phyloP scores from a whole-genome alignment of 1,139 yeast species.

The Pneumocystis sp. region DNA sequence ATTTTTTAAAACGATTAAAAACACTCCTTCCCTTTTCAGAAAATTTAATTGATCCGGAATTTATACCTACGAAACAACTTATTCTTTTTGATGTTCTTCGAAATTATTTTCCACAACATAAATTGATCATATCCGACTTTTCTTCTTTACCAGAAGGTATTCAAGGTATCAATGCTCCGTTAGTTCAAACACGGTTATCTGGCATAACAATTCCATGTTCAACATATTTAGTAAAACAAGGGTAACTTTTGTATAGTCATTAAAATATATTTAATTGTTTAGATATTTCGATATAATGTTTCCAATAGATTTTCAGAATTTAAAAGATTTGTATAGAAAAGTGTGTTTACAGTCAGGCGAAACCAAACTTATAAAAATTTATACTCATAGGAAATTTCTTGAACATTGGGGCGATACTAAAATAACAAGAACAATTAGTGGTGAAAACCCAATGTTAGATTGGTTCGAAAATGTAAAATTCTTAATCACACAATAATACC shows the following conservation, averaged over 20 bases:
- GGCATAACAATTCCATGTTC: conserved; percentile 54
- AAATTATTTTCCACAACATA: conserved; percentile 60
- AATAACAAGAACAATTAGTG: conserved; percentile 53
- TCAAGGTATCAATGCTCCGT: conserved; percentile 60
- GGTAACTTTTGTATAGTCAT: conserved; percentile 21
- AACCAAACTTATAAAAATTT: conserved; percentile 24
- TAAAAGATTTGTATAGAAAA: conserved; percentile 40
- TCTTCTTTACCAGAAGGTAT: conserved; percentile 46
- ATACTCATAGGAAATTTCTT: conserved; percentile 50
- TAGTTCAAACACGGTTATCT: conserved; percentile 57
- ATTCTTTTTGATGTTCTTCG: conserved; percentile 53
- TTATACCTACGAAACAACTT: conserved; percentile 60
- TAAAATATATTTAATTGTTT: background rate
- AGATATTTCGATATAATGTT: conserved; percentile 66
- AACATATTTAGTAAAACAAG: conserved; percentile 64
- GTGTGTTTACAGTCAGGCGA: conserved; percentile 29
- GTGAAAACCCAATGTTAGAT: conserved; percentile 80
- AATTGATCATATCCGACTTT: conserved; percentile 60
- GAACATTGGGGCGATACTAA: conserved; percentile 58
- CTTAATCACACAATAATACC: conserved; percentile 29
- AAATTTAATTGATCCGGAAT: conserved; percentile 59
- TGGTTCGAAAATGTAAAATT: conserved; percentile 68
- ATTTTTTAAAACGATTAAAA: conserved; percentile 22
- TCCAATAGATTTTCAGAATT: conserved; percentile 60
- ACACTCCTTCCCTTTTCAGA: conserved; percentile 49